A percentile compares a stretch with the other conserved stretches of the same genome.
Evolutionary conservation across 306 rosid species (phyloP).

Genomic region (Quercus suber): DNA sequence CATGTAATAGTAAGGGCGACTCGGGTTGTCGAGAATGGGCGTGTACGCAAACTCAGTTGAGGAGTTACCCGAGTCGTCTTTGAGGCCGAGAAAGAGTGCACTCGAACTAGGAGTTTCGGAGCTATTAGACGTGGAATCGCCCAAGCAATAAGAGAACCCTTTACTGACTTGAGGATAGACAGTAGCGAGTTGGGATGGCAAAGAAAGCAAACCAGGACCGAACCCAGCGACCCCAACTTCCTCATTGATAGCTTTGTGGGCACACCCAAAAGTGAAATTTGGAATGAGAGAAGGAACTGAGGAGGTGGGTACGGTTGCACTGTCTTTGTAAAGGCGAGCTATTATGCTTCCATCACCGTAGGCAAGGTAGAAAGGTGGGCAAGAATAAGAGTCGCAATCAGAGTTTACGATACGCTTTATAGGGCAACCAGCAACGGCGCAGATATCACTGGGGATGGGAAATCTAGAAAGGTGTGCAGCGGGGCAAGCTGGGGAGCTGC

Average conservation of each 20-base stretch:
- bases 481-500: slow-evolving; percentile 72
- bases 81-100: slow-evolving; percentile 77
- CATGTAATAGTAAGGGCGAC: slow-evolving; percentile 75
- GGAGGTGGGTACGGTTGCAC: slow-evolving; percentile 38
- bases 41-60: slow-evolving; percentile 58
- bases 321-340: slow-evolving; percentile 52
- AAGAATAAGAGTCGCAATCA: slow-evolving; percentile 58
- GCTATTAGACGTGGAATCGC: slow-evolving; percentile 65
- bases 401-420: slow-evolving; percentile 66
- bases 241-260: slow-evolving; percentile 79
- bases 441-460: slow-evolving; percentile 51
- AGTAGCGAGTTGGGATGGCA: slow-evolving; percentile 71
- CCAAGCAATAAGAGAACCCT: slow-evolving; percentile 81
- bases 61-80: background rate
- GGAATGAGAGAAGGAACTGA: slow-evolving; percentile 39
- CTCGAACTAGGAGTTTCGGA: slow-evolving; percentile 62
- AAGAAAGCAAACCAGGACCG: slow-evolving; percentile 71
- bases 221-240: slow-evolving; percentile 94
- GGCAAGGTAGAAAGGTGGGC: slow-evolving; percentile 88
- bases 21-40: slow-evolving; percentile 69
- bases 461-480: slow-evolving; percentile 48
- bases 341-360: slow-evolving; percentile 85
- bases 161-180: slow-evolving; percentile 67
- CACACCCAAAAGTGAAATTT: slow-evolving; percentile 87
- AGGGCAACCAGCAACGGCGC: slow-evolving; percentile 77